Percentiles rank a stretch among this genome's conserved stretches.
Conservation (phyloP, 805 yeast genomes). For the Suhomyces xylopsoci region DNA sequence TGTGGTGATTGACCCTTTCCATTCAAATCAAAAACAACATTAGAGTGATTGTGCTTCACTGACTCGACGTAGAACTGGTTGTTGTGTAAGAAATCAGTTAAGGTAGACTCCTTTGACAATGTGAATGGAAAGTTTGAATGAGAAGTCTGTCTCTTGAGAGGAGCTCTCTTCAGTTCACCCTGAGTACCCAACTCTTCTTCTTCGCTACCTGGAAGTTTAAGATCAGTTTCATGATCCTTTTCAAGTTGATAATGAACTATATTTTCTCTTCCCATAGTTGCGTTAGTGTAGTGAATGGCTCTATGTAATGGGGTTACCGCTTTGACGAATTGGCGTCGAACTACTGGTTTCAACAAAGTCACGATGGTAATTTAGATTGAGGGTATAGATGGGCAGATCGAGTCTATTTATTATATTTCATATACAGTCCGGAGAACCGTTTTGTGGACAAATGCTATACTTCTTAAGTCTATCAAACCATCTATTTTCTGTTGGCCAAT, state of each 20-base stretch:
- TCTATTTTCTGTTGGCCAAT: not conserved
- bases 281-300: not conserved
- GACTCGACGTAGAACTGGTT: conserved; percentile 47
- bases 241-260: conserved; percentile 39
- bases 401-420: not conserved
- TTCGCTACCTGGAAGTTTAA: conserved; percentile 8
- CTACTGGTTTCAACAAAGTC: conserved; percentile 1
- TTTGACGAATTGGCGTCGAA: conserved; percentile 1
- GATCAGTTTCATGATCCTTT: conserved; percentile 38
- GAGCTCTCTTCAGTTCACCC: not conserved
- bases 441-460: not conserved
- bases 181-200: not conserved
- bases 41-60: conserved; percentile 50
- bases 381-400: not conserved
- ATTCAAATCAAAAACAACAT: conserved; percentile 54
- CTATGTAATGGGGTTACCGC: not conserved
- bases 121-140: conserved; percentile 41
- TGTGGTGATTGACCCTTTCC: conserved; percentile 89
- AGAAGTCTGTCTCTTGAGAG: conserved; percentile 2
- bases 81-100: conserved; percentile 47
- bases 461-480: not conserved
- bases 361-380: not conserved
- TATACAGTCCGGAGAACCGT: not conserved
- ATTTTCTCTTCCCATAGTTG: conserved; percentile 40
- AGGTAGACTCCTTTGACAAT: conserved; percentile 45